Percentiles rank a stretch among this genome's conserved stretches.
Conservation (phyloP, 129 eudicot species). For the Helianthus annuus region DNA sequence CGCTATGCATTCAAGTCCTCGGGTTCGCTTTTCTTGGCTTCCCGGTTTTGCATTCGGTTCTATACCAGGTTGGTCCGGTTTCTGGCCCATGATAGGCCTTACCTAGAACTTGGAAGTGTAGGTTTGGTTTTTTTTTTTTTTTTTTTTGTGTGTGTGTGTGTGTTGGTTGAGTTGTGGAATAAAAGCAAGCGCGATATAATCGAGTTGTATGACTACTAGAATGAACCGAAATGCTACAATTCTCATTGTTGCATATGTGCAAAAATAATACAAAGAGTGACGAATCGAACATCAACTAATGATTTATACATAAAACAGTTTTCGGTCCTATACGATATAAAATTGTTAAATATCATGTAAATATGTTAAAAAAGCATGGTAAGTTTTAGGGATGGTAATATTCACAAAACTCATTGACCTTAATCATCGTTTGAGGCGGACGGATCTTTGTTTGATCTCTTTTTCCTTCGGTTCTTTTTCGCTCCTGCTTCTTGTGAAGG, state of each 20-base stretch:
- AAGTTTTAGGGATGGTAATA: not conserved
- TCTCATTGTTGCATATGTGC: slow-evolving; percentile 25
- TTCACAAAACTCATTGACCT: slow-evolving; percentile 2
- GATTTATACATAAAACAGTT: slow-evolving; percentile 17
- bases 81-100: too few species aligned
- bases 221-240: slow-evolving; percentile 1
- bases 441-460: slow-evolving; percentile 23
- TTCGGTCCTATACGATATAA: slow-evolving; percentile 11
- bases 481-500: slow-evolving; percentile 35
- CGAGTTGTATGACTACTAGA: not conserved
- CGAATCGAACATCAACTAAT: slow-evolving; percentile 5
- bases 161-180: too few species aligned
- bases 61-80: too few species aligned
- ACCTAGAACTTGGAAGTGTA: too few species aligned
- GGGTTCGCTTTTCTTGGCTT: too few species aligned
- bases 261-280: slow-evolving; percentile 6
- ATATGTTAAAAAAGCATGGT: not conserved
- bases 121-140: too few species aligned
- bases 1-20: too few species aligned
- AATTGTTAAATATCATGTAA: slow-evolving; percentile 17
- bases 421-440: slow-evolving; percentile 9
- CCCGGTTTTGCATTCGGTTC: too few species aligned
- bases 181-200: too few species aligned
- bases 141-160: too few species aligned
- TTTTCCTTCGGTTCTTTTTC: slow-evolving; percentile 37